Evolutionary conservation across 257 asterid genomes (phyloP).

Genomic region (Datura wrightii): DNA sequence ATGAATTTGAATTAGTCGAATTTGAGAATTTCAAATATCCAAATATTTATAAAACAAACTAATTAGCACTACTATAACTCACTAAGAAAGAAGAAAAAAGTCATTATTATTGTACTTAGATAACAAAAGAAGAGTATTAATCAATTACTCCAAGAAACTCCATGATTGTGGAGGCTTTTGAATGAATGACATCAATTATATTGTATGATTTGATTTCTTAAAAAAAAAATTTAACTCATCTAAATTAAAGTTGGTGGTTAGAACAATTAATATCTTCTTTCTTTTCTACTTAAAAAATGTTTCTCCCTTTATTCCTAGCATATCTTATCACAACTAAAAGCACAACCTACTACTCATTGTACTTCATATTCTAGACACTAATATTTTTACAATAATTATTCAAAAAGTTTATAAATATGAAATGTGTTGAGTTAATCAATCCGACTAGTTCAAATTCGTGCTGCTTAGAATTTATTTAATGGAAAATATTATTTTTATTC

Average conservation of each 20-base stretch:
- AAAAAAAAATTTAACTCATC: not conserved
- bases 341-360: not conserved
- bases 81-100: not conserved
- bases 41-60: not conserved
- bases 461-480: not conserved
- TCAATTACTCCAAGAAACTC: not conserved
- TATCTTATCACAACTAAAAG: not conserved
- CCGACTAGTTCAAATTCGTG: no score
- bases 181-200: not conserved
- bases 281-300: not conserved
- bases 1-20: not conserved
- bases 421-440: not conserved
- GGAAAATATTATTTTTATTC: not conserved
- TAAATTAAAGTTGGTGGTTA: not conserved
- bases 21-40: not conserved
- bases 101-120: not conserved
- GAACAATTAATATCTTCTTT: not conserved
- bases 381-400: not conserved
- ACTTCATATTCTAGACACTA: conserved; percentile 26
- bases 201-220: conserved; percentile 18
- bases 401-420: not conserved
- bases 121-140: not conserved
- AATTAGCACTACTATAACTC: not conserved
- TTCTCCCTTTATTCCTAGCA: not conserved
- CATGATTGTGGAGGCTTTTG: not conserved